Percentiles rank a stretch among this genome's conserved stretches.
These are phyloP conservation scores for Cryptococcus jaspeensis DNA, from an alignment of 1,284 basidiomycete species.

Conservation along the genomic window DNA sequence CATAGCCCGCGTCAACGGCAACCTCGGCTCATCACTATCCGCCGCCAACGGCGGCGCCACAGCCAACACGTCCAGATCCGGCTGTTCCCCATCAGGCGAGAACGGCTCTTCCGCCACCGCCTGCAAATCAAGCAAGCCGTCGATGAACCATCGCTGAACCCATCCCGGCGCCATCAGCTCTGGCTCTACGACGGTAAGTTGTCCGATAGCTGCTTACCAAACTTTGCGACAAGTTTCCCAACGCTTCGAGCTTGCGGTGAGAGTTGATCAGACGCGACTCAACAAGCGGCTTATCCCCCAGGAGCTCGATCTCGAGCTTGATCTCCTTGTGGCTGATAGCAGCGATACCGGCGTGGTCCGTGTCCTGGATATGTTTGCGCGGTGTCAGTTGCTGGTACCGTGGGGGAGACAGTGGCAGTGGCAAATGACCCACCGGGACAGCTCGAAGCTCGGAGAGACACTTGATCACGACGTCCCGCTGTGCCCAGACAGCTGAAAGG, in stretches of 20 bases:
- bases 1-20: conserved; percentile 85
- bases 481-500: conserved; percentile 82
- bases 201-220: conserved; percentile 60
- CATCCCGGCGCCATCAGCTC: not conserved
- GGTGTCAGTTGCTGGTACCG: conserved; percentile 6
- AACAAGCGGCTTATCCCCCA: conserved; percentile 58
- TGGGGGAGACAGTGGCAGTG: not conserved
- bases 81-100: conserved; percentile 54
- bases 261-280: conserved; percentile 74
- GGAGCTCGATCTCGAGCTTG: conserved; percentile 66
- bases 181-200: not conserved
- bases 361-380: conserved; percentile 17
- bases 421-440: conserved; percentile 23
- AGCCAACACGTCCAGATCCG: conserved; percentile 45
- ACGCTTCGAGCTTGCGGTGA: conserved; percentile 68
- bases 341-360: conserved; percentile 22
- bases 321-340: conserved; percentile 69
- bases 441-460: conserved; percentile 60
- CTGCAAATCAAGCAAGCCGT: conserved; percentile 66
- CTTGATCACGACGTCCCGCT: conserved; percentile 70
- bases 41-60: conserved; percentile 15
- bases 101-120: conserved; percentile 60
- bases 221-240: conserved; percentile 81
- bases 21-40: conserved; percentile 57
- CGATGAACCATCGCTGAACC: conserved; percentile 73